Percentiles rank a stretch among this genome's conserved stretches.
These are phyloP conservation scores for Neoboletus brunneissimus DNA, from an alignment of 768 basidiomycete genomes.

Conservation along the genomic window DNA sequence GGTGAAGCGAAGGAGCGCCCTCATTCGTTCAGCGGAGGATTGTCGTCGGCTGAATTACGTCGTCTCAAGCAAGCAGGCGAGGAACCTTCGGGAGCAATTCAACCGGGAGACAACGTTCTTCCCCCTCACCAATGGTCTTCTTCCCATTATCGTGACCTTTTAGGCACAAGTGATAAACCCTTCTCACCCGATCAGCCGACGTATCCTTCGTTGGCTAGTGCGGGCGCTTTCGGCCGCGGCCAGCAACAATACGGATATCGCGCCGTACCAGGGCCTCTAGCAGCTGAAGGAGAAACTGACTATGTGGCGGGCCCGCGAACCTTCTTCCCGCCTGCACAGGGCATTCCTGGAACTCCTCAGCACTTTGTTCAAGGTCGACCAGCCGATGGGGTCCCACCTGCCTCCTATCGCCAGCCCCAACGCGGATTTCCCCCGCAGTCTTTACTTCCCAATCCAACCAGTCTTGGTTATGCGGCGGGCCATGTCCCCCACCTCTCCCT, in stretches of 20 bases:
- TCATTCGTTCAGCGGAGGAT: slow-evolving; percentile 77
- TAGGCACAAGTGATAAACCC: slow-evolving; percentile 41
- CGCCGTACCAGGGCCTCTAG: slow-evolving; percentile 32
- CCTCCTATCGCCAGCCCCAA: slow-evolving; percentile 61
- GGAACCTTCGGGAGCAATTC: slow-evolving; percentile 29
- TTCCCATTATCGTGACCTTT: slow-evolving; percentile 46
- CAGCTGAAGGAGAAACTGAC: slow-evolving; percentile 40
- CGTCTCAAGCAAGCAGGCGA: slow-evolving; percentile 71
- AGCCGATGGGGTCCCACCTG: slow-evolving; percentile 42
- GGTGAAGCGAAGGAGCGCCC: slow-evolving; percentile 72
- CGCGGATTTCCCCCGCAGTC: slow-evolving; percentile 59
- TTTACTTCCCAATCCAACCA: slow-evolving; percentile 50
- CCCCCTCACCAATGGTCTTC: slow-evolving; percentile 51
- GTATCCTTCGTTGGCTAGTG: slow-evolving; percentile 68
- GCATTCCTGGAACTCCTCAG: slow-evolving; percentile 39
- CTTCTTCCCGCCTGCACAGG: slow-evolving; percentile 46
- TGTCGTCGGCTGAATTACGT: slow-evolving; percentile 70
- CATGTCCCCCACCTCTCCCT: slow-evolving; percentile 70
- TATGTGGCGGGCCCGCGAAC: slow-evolving; percentile 58
- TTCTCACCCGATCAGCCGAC: slow-evolving; percentile 42
- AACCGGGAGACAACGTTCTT: slow-evolving; percentile 36
- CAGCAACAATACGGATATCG: slow-evolving; percentile 54
- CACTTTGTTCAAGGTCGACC: slow-evolving; percentile 54
- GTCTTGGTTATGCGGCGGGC: slow-evolving; percentile 49
- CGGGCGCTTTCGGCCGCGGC: slow-evolving; percentile 46